Base-by-base conservation (phyloP, 2,329 filamentous ascomycete species). In the Apiospora kogelbergensis region DNA sequence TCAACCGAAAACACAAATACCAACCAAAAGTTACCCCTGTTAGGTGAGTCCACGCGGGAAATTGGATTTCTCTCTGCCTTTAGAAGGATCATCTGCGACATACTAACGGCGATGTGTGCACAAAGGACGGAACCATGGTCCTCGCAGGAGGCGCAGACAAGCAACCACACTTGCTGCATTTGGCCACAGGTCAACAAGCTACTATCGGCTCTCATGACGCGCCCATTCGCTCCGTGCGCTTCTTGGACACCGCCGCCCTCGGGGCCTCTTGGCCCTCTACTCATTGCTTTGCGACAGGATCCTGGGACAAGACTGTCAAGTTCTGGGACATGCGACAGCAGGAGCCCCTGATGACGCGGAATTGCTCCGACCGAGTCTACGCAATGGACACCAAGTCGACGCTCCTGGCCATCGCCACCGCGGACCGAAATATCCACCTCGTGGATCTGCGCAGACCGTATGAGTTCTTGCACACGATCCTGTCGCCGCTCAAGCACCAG, bases 291-390 rank as follows among this genome's bases (percentile, higher is more conserved):
- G 78, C 74, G 41, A 75, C 79, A 9, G 79, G 77, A 15, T 88
- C 85, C 3, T 89, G 86, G 86, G 86, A 89, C 78, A 84, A 83
- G 75, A 88, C 84, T 2, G 80, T 88, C 73, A 85, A 84, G 74
- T 86, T 85, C 78, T 89, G 86, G 86, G 86, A 89, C 75, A 69
- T 87, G 53, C 84, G 86, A 66, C 81, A 83, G 74, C 78, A 26
- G 24, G 17, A 30, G 20, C 68, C 71, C 6, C 80, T 85, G 67
- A 83, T 80, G 26, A 78, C 79, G 20, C 71, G 88, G 26, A 76
- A 81, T 33, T 86, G 84, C 73, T 79, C 82, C 72, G 85, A 88
- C 70, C 84, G 86, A 68, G 80, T 88, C 67, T 81, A 79, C 69
- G 66, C 76, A 63, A 78, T 81, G 74, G 80, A 80, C 71, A 66